Evolutionary conservation across 805 yeast species (phyloP), one percentile per base, ranked within the genome.

Genomic region (Kuraishia cidri): DNA sequence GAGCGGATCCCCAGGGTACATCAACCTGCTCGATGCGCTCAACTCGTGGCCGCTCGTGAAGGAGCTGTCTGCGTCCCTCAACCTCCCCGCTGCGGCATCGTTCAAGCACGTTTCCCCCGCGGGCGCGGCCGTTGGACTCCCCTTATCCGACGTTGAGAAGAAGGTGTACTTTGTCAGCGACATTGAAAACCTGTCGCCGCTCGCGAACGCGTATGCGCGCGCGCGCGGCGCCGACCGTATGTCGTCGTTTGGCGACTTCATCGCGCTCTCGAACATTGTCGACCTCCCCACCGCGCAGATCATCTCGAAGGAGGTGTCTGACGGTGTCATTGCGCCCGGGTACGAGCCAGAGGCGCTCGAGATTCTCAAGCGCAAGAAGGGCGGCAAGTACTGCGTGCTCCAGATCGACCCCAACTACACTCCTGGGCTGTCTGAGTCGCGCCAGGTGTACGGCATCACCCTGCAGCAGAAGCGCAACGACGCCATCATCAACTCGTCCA

Each of bases 161-260:
- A 83, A 90, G 63, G 75, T 90, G 43, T 92, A 92, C 72, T 92
- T 92, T 57, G 98, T 92, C 42, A 78, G 77, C 46, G 96, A 86
- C 59, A 86, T 90, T 52, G 95, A 85, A 62, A 85, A 88, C 70
- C 69, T 92, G 57, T 85, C 97, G 9, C 97, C 98, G 36, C 72
- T 92, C 54, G 98, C 98, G 42, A 82, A 83, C 54, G 98, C 98
- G 37, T 92, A 92, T 54, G 98, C 98, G 24, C 84, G 97, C 66
- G 98, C 98, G 36, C 84, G 98, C 64, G 98, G 98, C 61, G 98
- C 98, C 46, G 98, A 92, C 65, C 81, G 98, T 74, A 92, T 92
- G 98, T 88, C 97, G 5, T 84, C 95, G 10, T 92, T 92, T 57
- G 98, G 98, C 56, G 98, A 92, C 64, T 92, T 87, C 72, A 92